Evolutionary conservation across 441 rosid species (phyloP), one percentile per base, ranked within the genome.

Genomic region (Rhodomyrtus psidioides): DNA sequence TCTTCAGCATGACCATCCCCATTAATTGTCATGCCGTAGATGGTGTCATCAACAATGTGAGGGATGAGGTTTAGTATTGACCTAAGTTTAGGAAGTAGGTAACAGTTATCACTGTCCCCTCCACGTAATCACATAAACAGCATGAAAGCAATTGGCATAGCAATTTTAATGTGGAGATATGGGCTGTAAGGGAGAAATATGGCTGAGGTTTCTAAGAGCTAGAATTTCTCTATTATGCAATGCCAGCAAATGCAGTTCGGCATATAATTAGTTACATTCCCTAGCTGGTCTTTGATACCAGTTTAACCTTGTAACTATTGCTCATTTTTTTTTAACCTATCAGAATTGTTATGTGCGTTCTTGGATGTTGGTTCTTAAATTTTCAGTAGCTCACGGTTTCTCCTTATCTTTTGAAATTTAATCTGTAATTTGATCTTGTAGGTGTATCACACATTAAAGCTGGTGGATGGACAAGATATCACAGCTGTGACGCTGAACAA

Each of bases 371-470:
- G 39, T 30, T 17, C 76, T 34, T 65, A 34, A 34, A 65, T 44
- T 65, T 34, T 65, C 76, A 9, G 76, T 30, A 30, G 76, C 14
- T 65, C 26, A 65, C 0, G 27, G 83, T 51, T 82, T 51, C 30
- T 53, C 42, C 39, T 82, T 53, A 12, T 53, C 15, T 82, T 1
- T 16, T 23, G 30, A 12, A 53, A 2, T 53, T 39, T 51, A 55
- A 82, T 55, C 49, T 55, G 28, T 30, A 39, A 53, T 53, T 81
- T 59, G 12, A 42, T 90, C 23, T 83, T 91, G 88, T 94, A 98
- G 99, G 94, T 94, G 30, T 94, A 93, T 89, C 98, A 98, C 91
- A 94, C 91, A 75, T 62, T 95, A 82, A 92, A 93, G 90, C 96
- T 96, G 82, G 92, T 84, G 59, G 86, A 92, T 91, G 98, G 93